A percentile compares a stretch with the other conserved stretches of the same genome.
Evolutionary conservation across 1,139 yeast genomes (phyloP).

Genomic region (Zygosaccharomyces sapae): DNA sequence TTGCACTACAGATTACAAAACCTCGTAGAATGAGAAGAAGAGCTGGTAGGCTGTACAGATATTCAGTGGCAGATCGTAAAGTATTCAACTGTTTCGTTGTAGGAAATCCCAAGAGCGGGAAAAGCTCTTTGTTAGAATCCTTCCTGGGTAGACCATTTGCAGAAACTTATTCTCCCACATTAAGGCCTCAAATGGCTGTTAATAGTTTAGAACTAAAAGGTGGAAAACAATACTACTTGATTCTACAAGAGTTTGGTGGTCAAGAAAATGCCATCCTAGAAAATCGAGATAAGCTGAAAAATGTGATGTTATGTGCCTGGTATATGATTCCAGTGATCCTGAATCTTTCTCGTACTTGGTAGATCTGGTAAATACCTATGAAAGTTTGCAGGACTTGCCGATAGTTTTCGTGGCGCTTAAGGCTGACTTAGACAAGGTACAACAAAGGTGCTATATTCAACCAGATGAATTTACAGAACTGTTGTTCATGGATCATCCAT

Average conservation of each 20-base stretch:
- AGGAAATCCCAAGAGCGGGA: constrained; percentile 85
- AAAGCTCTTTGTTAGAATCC: constrained; percentile 73
- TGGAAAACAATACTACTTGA: constrained; percentile 90
- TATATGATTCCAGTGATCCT: constrained; percentile 93
- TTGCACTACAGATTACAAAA: constrained; percentile 78
- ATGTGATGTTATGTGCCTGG: constrained; percentile 85
- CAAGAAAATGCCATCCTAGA: constrained; percentile 77
- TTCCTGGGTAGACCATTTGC: constrained; percentile 73
- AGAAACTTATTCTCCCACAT: constrained; percentile 74
- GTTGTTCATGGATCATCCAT: constrained; percentile 55
- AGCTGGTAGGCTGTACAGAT: constrained; percentile 63
- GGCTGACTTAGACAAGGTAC: constrained; percentile 93
- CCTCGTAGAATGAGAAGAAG: constrained; percentile 65
- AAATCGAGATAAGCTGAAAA: constrained; percentile 68
- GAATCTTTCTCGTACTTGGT: constrained; percentile 84
- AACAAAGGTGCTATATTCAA: constrained; percentile 77
- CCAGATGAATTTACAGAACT: constrained; percentile 81
- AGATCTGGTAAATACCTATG: constrained; percentile 57
- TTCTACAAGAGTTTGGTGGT: constrained; percentile 86
- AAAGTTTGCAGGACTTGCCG: constrained; percentile 65
- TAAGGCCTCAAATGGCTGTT: constrained; percentile 74
- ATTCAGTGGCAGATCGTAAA: constrained; percentile 72
- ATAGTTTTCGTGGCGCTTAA: constrained; percentile 85
- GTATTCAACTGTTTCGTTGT: constrained; percentile 85
- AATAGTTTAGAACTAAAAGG: constrained; percentile 94